A percentile compares a stretch with the other conserved stretches of the same genome.
These are phyloP conservation scores for Microbotryum scabiosae DNA, from an alignment of 1,284 basidiomycete genomes.

Conservation along the genomic window DNA sequence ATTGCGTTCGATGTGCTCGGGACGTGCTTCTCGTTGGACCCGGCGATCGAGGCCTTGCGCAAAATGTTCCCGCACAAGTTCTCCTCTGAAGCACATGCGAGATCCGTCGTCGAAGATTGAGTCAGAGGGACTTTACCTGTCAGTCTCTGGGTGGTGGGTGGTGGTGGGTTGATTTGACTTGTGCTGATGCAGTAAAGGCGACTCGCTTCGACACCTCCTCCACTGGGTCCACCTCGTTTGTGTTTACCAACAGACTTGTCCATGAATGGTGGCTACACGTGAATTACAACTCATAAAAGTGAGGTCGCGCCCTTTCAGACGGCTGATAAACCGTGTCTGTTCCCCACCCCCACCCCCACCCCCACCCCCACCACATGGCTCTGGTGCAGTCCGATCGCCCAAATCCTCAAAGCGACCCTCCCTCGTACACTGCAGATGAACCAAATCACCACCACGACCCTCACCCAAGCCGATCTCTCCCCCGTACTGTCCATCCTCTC, in stretches of 20 bases:
- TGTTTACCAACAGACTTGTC: slow-evolving; percentile 9
- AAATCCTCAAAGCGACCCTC: slow-evolving; percentile 13
- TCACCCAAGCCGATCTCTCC: neutral
- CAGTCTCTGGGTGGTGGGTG: neutral
- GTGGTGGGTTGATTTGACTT: too few species aligned
- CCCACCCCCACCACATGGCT: neutral
- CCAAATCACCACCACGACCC: neutral
- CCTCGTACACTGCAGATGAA: slow-evolving; percentile 16
- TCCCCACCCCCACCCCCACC: neutral
- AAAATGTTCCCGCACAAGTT: too few species aligned
- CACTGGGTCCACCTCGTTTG: neutral
- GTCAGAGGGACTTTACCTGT: slow-evolving; percentile 27
- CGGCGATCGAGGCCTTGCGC: neutral
- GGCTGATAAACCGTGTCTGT: neutral
- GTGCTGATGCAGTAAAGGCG: neutral
- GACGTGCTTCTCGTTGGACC: slow-evolving; percentile 17
- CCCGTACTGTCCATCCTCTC: slow-evolving; percentile 7
- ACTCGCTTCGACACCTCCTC: neutral
- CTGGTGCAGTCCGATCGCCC: slow-evolving; percentile 17
- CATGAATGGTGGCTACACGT: slow-evolving; percentile 22
- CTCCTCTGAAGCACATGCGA: too few species aligned
- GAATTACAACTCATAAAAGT: neutral
- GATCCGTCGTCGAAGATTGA: slow-evolving; percentile 14
- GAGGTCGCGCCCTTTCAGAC: neutral
- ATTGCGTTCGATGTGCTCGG: slow-evolving; percentile 24